phyloP scores from a whole-genome alignment of 257 asterid genomes.

The Gardenia jasminoides region DNA sequence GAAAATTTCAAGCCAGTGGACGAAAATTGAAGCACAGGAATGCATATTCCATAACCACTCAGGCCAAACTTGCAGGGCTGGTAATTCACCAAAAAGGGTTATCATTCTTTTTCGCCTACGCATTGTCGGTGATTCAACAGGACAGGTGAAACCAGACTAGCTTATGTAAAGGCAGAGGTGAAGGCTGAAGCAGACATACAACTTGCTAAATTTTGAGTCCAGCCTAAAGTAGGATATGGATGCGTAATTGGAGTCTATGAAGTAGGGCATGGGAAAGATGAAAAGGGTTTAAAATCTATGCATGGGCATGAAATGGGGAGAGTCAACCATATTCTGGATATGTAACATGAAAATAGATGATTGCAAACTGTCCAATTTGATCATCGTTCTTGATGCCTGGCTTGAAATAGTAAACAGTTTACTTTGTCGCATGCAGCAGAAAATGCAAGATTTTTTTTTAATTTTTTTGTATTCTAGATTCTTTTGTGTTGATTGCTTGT shows the following conservation, averaged over 20 bases:
- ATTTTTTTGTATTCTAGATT: background rate
- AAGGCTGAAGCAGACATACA: background rate
- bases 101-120: background rate
- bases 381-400: background rate
- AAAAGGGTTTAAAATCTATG: background rate
- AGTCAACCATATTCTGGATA: background rate
- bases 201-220: background rate
- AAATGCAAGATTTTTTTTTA: background rate
- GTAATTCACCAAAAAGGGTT: background rate
- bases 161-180: background rate
- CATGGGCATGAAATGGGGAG: background rate
- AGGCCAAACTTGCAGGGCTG: background rate
- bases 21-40: background rate
- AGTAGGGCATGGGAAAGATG: background rate
- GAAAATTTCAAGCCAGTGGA: background rate
- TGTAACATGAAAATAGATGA: background rate
- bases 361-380: background rate
- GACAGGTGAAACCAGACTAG: background rate
- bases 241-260: background rate
- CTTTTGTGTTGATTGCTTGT: background rate
- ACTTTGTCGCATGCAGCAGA: background rate
- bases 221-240: background rate
- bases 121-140: background rate
- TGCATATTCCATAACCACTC: background rate
- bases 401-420: background rate